Percentiles rank a stretch among this genome's conserved stretches.
Conservation (phyloP, 202 grass and related monocot species). For the Elaeis oleifera region DNA sequence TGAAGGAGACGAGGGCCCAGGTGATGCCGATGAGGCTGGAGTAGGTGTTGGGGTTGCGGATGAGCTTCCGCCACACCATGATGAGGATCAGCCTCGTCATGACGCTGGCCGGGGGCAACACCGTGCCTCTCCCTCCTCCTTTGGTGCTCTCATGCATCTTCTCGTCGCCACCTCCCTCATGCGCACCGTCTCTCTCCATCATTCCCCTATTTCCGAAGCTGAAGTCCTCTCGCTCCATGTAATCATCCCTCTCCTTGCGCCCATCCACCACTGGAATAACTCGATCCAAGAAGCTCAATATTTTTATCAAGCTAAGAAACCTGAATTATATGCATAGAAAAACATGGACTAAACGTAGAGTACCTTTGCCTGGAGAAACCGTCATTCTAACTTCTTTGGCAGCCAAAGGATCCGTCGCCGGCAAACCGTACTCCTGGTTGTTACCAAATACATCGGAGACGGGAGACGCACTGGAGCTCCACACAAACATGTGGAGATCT, state of each 20-base stretch:
- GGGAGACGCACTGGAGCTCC: slow-evolving; percentile 12
- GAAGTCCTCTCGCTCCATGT: slow-evolving; percentile 1
- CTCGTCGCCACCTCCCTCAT: background rate
- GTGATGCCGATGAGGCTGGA: slow-evolving; percentile 11
- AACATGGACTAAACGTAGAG: too few relatives aligned
- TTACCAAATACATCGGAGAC: slow-evolving; percentile 1
- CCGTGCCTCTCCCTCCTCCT: slow-evolving; percentile 5
- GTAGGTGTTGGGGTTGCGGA: slow-evolving; percentile 17
- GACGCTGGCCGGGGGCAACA: slow-evolving; percentile 1
- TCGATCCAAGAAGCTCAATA: too few relatives aligned
- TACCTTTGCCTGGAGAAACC: slow-evolving; percentile 1
- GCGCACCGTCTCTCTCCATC: background rate
- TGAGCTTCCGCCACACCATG: slow-evolving; percentile 15
- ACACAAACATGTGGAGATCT: slow-evolving; percentile 13
- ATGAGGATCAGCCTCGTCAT: slow-evolving; percentile 13
- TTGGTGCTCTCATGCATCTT: background rate
- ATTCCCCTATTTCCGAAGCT: slow-evolving; percentile 2
- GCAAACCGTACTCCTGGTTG: background rate
- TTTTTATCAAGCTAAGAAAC: too few relatives aligned
- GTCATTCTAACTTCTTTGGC: slow-evolving; percentile 2
- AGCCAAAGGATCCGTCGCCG: background rate
- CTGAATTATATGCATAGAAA: too few relatives aligned
- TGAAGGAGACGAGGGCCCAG: slow-evolving; percentile 13
- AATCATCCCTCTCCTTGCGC: slow-evolving; percentile 4
- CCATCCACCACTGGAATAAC: slow-evolving; percentile 1